Base-by-base conservation (phyloP, 441 rosid species). In the Jatropha podagrica region DNA sequence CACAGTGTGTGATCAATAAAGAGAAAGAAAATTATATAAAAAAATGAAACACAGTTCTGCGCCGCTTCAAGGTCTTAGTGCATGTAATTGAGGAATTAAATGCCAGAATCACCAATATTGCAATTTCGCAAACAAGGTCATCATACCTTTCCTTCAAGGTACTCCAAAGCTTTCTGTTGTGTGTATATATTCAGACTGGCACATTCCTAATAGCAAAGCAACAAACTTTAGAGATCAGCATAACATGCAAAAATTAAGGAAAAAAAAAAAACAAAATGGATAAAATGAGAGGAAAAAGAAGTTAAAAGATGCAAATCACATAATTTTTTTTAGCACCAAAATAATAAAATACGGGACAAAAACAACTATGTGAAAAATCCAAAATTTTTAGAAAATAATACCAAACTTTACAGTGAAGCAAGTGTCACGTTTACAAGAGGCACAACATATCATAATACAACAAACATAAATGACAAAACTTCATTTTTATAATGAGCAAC, bases 101-200 rank as follows among this genome's bases (percentile, higher is more conserved):
- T 37, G n/a, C 52, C 65, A 71, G 13, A 38, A 54, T 58, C 55
- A 26, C 64, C 23, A 64, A 32, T 62, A n/a, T 42, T 65, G 46
- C 51, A 42, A 9, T 11, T 14, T 12, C 32, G 14, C 23, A 42
- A 72, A 54, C 23, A 68, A 73, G 65, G 80, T 76, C 18, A 76
- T 55, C 59, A 72, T 67, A 95, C 99, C 96, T 88, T 87, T 71
- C 85, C 81, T 78, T 93, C 97, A 49, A 95, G 98, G 81, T 82
- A 88, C 27, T 86, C 92, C 83, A 93, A 79, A 56, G 99, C 99
- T 83, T 91, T 86, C 75, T 81, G 81, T 68, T 75, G 89, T 26
- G 97, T 90, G 81, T 80, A 82, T 69, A 95, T 84, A 60, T 83
- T 85, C 51, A 79, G 78, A 74, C 82, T 81, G 38, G 89, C 87